Conservation (phyloP, 78 protist genomes). For the Tieghemostelium lacteum region DNA sequence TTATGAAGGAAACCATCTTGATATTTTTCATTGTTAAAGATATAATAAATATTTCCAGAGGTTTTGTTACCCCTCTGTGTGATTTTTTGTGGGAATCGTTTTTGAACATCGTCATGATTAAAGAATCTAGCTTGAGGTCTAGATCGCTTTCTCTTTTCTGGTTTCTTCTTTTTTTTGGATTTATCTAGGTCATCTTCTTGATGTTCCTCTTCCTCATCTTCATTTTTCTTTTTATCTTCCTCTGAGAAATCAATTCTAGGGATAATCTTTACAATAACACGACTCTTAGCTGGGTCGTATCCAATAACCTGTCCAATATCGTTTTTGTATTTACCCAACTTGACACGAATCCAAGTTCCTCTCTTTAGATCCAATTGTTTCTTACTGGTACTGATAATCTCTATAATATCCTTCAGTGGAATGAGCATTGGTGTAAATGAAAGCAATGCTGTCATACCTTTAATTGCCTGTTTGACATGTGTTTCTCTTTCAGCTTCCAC, state of each 20-base stretch:
- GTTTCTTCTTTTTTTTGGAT: not conserved
- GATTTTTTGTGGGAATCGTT: not conserved
- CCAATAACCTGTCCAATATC: slow-evolving; percentile 63
- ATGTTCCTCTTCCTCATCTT: not conserved
- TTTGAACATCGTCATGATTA: slow-evolving; percentile 47
- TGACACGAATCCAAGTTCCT: slow-evolving; percentile 74
- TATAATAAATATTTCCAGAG: not conserved
- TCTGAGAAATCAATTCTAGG: slow-evolving; percentile 60
- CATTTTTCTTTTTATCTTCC: slow-evolving; percentile 8
- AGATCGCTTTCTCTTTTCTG: slow-evolving; percentile 26
- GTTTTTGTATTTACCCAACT: slow-evolving; percentile 62
- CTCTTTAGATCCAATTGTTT: slow-evolving; percentile 26
- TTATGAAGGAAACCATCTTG: slow-evolving; percentile 73
- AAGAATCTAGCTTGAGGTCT: slow-evolving; percentile 65
- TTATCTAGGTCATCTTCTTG: not conserved
- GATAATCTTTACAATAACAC: slow-evolving; percentile 56
- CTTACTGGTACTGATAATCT: slow-evolving; percentile 34
- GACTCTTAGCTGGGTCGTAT: slow-evolving; percentile 29
- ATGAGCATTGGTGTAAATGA: slow-evolving; percentile 24
- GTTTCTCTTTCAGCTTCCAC: slow-evolving; percentile 80
- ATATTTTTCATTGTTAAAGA: slow-evolving; percentile 49
- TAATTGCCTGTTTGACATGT: slow-evolving; percentile 74
- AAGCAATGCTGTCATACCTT: slow-evolving; percentile 35
- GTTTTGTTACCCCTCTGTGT: not conserved
- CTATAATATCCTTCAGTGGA: slow-evolving; percentile 78